Evolutionary conservation across 805 yeast genomes (phyloP).

Genomic region (Ogataea polymorpha): DNA sequence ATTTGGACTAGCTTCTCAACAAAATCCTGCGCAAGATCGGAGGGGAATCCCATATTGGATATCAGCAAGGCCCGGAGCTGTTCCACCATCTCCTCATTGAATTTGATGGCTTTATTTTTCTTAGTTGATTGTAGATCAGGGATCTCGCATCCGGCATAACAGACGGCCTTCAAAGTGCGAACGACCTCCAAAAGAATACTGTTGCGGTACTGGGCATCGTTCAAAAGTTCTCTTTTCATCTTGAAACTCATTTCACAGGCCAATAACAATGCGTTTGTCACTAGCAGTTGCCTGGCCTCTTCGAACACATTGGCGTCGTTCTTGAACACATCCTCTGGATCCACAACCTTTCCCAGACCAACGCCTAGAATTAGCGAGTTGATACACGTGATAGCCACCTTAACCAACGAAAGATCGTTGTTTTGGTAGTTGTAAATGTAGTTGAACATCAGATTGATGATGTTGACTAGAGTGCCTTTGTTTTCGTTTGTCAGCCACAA

Average conservation of each 20-base stretch:
- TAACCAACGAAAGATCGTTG: constrained; percentile 64
- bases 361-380: constrained; percentile 59
- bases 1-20: constrained; percentile 52
- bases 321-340: constrained; percentile 52
- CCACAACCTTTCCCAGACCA: constrained; percentile 68
- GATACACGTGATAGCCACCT: constrained; percentile 66
- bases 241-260: constrained; percentile 81
- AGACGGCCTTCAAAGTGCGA: constrained; percentile 61
- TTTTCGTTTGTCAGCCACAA: constrained; percentile 65
- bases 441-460: constrained; percentile 61
- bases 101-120: constrained; percentile 24
- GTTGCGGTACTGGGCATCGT: constrained; percentile 77
- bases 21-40: constrained; percentile 57
- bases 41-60: constrained; percentile 60
- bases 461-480: constrained; percentile 52
- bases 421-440: constrained; percentile 52
- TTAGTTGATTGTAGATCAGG: constrained; percentile 27
- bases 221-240: constrained; percentile 57
- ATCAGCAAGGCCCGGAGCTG: constrained; percentile 37
- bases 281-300: constrained; percentile 67
- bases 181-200: constrained; percentile 70
- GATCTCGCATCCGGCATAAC: constrained; percentile 31
- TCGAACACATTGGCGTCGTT: constrained; percentile 47
- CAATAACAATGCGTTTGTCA: constrained; percentile 63
- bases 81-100: constrained; percentile 31